Conservation (phyloP, 1,139 yeast species). For the Saccharomyces hybrid region DNA sequence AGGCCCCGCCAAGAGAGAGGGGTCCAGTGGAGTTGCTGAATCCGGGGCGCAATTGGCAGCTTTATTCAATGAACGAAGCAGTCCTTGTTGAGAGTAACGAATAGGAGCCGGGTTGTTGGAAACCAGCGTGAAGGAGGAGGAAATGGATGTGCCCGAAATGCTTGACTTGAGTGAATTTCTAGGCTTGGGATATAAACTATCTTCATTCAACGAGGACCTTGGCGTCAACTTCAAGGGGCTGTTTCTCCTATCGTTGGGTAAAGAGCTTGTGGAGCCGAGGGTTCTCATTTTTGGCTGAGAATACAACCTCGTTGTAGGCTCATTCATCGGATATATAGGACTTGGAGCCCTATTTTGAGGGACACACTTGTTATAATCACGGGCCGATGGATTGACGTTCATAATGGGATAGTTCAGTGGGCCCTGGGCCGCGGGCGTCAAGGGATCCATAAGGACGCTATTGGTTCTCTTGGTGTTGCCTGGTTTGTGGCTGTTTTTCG, state of each 20-base stretch:
- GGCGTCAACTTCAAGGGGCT: not conserved
- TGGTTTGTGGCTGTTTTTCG: conserved; percentile 1
- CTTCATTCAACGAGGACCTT: not conserved
- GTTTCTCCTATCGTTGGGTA: not conserved
- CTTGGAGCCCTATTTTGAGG: not conserved
- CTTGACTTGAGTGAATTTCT: not conserved
- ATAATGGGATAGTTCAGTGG: not conserved
- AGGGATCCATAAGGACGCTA: conserved; percentile 33
- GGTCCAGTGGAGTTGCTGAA: not conserved
- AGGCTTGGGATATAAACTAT: not conserved
- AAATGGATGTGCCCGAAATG: not conserved
- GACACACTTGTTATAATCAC: not conserved
- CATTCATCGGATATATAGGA: not conserved
- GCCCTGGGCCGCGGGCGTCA: conserved; percentile 26
- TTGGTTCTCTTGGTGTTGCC: conserved; percentile 26
- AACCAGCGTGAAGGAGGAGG: not conserved
- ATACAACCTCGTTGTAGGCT: not conserved
- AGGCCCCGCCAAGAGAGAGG: not conserved
- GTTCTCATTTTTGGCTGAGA: not conserved
- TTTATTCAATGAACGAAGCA: not conserved
- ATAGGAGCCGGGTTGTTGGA: not conserved
- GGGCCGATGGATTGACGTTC: not conserved
- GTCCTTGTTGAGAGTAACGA: not conserved
- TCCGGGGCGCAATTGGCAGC: not conserved
- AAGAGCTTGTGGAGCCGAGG: not conserved